Conservation (phyloP, 352 stramenopile species). For the Phytopythium oedochilum region DNA sequence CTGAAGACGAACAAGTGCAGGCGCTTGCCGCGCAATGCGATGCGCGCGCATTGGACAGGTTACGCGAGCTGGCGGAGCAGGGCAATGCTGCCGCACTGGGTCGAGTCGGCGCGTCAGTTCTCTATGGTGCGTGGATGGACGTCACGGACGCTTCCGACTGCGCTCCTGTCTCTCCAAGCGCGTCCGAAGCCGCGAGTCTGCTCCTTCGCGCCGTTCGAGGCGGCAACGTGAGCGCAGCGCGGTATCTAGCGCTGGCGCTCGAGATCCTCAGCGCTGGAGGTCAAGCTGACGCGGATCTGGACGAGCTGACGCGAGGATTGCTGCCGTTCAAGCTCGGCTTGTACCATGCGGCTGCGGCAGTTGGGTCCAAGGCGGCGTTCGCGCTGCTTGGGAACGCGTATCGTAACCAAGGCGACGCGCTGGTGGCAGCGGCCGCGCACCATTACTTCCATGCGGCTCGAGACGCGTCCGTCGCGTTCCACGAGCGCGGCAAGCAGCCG, state of each 20-base stretch:
- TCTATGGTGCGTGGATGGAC: neutral
- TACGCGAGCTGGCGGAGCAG: neutral
- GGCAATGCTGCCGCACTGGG: neutral
- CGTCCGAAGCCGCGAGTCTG: neutral
- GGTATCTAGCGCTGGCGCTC: slow-evolving; percentile 9
- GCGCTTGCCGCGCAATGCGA: neutral
- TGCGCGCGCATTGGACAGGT: neutral
- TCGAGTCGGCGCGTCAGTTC: neutral
- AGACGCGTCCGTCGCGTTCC: slow-evolving; percentile 42
- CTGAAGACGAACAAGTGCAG: neutral
- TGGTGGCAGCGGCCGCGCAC: slow-evolving; percentile 36
- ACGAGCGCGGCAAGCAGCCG: slow-evolving; percentile 70
- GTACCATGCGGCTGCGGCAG: slow-evolving; percentile 42
- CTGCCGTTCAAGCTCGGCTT: slow-evolving; percentile 27
- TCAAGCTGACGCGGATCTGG: neutral
- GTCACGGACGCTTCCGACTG: neutral
- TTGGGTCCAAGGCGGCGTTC: slow-evolving; percentile 38
- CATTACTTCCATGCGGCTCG: slow-evolving; percentile 58
- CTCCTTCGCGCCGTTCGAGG: neutral
- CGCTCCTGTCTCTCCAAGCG: neutral
- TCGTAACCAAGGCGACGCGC: neutral
- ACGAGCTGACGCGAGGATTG: neutral
- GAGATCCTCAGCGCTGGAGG: neutral
- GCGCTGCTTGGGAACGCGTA: slow-evolving; percentile 34
- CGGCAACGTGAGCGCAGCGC: slow-evolving; percentile 8